Conservation (phyloP, 1,284 basidiomycete species). For the Trametes polyzona region DNA sequence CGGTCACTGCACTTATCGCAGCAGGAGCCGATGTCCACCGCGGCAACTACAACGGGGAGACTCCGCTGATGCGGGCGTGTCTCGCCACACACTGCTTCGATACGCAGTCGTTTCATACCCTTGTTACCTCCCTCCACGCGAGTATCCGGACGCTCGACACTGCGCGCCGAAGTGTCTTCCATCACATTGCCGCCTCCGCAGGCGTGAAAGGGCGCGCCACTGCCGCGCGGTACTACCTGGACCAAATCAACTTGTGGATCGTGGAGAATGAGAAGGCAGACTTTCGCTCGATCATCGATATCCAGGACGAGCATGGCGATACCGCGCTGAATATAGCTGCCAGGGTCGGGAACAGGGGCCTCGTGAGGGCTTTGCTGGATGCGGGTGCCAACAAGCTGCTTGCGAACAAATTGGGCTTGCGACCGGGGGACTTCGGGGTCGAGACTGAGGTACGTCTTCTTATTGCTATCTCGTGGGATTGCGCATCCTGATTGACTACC, state of each 20-base stretch:
- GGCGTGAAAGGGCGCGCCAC: conserved; percentile 88
- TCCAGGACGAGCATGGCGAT: conserved; percentile 96
- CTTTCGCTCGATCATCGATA: conserved; percentile 83
- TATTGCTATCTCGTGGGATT: neutral
- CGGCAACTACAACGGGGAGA: conserved; percentile 95
- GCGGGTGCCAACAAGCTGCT: conserved; percentile 91
- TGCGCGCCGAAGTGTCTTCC: conserved; percentile 88
- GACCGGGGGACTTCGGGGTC: conserved; percentile 93
- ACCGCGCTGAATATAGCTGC: conserved; percentile 96
- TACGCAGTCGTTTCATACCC: conserved; percentile 70
- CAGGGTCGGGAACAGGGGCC: conserved; percentile 86
- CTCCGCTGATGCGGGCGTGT: conserved; percentile 90
- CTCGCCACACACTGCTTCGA: conserved; percentile 90
- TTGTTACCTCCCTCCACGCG: conserved; percentile 67
- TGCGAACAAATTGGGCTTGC: conserved; percentile 93
- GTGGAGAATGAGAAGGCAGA: conserved; percentile 73
- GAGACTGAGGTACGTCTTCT: conserved; percentile 75
- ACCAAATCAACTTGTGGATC: conserved; percentile 87
- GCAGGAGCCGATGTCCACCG: conserved; percentile 85
- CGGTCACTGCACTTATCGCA: conserved; percentile 69
- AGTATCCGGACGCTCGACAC: conserved; percentile 92
- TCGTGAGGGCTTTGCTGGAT: conserved; percentile 89
- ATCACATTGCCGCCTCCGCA: conserved; percentile 92
- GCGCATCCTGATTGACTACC: neutral
- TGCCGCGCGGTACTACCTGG: conserved; percentile 91